A percentile compares a stretch with the other conserved stretches of the same genome.
Conservation (phyloP, 176 grass and related monocot genomes). For the Oryza glaberrima region DNA sequence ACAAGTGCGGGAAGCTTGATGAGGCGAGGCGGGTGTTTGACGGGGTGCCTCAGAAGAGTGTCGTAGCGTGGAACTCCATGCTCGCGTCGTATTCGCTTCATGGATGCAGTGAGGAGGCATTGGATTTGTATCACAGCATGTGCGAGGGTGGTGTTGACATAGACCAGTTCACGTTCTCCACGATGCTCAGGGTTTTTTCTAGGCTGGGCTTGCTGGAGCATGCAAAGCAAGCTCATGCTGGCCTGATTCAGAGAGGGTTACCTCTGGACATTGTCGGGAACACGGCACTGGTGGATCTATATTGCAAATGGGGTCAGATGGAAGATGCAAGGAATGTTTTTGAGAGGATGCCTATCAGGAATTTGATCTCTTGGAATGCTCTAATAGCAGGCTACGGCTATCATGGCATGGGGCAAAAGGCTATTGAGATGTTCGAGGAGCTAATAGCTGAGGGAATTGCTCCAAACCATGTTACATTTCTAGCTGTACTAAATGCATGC, state of each 20-base stretch:
- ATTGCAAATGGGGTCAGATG: constrained; percentile 94
- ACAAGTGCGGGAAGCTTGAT: constrained; percentile 62
- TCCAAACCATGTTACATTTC: constrained; percentile 79
- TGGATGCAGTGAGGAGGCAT: constrained; percentile 57
- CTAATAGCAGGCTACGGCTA: constrained; percentile 83
- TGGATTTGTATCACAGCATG: constrained; percentile 78
- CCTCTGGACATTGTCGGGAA: constrained; percentile 60
- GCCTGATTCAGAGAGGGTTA: constrained; percentile 67
- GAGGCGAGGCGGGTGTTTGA: constrained; percentile 68
- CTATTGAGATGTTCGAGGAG: constrained; percentile 70
- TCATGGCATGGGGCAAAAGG: constrained; percentile 77
- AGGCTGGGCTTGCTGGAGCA: constrained; percentile 72
- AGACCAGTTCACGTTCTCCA: constrained; percentile 80
- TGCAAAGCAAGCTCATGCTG: constrained; percentile 79
- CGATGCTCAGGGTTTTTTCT: constrained; percentile 61
- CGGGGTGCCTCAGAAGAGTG: constrained; percentile 40
- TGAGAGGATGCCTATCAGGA: constrained; percentile 76
- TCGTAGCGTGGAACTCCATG: constrained; percentile 77
- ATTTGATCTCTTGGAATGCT: constrained; percentile 93
- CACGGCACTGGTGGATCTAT: constrained; percentile 71
- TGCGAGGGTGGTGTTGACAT: constrained; percentile 38
- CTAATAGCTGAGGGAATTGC: constrained; percentile 68
- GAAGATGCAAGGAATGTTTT: constrained; percentile 87
- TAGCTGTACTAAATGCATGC: constrained; percentile 74
- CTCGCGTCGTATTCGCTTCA: constrained; percentile 65